Evolutionary conservation across 768 basidiomycete species (phyloP), one percentile per base, ranked within the genome.

Genomic region (Boletales sp.): DNA sequence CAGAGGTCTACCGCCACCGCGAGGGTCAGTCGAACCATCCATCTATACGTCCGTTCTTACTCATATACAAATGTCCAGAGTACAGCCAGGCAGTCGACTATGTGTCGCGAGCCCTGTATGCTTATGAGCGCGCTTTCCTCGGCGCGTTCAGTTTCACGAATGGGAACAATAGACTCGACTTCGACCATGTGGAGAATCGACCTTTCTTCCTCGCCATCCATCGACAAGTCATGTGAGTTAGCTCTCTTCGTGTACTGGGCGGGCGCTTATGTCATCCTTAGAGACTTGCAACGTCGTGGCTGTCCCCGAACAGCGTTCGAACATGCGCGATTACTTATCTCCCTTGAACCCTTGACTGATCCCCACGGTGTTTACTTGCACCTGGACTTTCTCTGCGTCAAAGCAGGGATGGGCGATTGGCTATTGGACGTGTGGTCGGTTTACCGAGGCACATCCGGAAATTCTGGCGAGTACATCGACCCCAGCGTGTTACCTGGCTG

Each of bases 191-290:
- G 11, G 94, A 97, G 68, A 97, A 95, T 58, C 76, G 95, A 36
- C 90, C 92, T 0, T 90, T 99, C 68, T 97, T 87, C 72, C 80
- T 95, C 8, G 93, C 90, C 1, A 54, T 96, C 2, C 90, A 93
- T 57, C 78, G 93, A 49, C 86, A 90, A 60, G 78, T 94, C 2
- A 79, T 82, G 87, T 93, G 66, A 54, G 86, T 51, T 32, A 17
- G 33, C 12, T n/a, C 28, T 8, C 50, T 25, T 19, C 8, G 21
- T 28, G 14, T 8, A 33, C 52, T 12, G 34, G 25, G 19, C 34
- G 17, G 34, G 33, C 9, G 46, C 41, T 48, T 19, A 61, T 8
- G n/a, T 10, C 15, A 6, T 31, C 13, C 37, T 41, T 56, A 93
- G 90, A 9, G 88, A 94, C 56, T 75, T 96, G 5, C 86, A 89